phyloP scores from a whole-genome alignment of 352 stramenopile genomes.

The Phytophthora aleatoria region DNA sequence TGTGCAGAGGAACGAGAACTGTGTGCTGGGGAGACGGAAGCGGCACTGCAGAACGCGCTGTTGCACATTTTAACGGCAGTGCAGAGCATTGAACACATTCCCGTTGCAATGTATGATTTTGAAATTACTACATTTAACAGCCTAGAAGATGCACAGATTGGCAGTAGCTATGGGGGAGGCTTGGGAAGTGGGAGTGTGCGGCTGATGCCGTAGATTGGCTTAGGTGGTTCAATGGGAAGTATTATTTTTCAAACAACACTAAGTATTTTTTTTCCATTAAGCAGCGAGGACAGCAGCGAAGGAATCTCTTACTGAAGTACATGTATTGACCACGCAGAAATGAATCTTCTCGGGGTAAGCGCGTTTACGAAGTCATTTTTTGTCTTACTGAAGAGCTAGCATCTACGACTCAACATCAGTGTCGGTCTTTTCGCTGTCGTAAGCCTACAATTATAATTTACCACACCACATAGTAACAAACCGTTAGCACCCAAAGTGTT shows the following conservation, averaged over 20 bases:
- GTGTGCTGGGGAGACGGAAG: constrained; percentile 63
- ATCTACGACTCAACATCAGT: no score
- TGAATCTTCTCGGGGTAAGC: no score
- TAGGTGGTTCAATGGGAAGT: background rate
- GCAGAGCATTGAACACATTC: constrained; percentile 82
- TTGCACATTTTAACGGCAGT: constrained; percentile 78
- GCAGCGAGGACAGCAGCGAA: no score
- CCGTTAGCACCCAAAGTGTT: no score
- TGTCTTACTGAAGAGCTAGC: no score
- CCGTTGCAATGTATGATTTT: constrained; percentile 86
- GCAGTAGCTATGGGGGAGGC: constrained; percentile 41
- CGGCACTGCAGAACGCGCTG: constrained; percentile 65
- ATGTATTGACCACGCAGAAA: no score
- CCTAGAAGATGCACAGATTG: constrained; percentile 53
- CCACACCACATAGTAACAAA: no score
- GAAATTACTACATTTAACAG: constrained; percentile 66
- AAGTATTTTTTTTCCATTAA: no score
- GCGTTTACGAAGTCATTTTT: no score
- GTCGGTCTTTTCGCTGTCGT: no score
- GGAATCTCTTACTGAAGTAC: no score
- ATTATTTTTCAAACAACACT: background rate
- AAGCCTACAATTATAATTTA: no score
- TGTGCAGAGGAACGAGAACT: constrained; percentile 48
- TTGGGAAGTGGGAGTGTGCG: constrained; percentile 46
- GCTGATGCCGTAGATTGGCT: constrained; percentile 42